Evolutionary conservation across 208 protist genomes (phyloP).

Genomic region (Acanthamoeba lugdunensis): DNA sequence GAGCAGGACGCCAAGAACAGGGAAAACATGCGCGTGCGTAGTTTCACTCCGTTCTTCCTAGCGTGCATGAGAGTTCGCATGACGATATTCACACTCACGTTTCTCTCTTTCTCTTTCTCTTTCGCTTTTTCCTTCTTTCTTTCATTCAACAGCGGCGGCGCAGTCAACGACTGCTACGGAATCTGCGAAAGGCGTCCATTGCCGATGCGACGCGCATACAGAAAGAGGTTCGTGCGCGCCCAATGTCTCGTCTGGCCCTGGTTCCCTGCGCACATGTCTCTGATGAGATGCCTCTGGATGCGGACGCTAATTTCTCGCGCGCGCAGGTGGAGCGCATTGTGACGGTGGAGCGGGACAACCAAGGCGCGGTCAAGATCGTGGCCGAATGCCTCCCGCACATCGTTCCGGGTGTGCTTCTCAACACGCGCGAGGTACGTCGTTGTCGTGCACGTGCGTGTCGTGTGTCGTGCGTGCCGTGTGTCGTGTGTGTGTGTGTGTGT

Average conservation of each 20-base stretch:
- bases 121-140: neutral
- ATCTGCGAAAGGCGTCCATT: neutral
- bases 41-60: too few species aligned
- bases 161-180: neutral
- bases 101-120: neutral
- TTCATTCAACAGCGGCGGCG: neutral
- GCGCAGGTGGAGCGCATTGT: constrained; percentile 62
- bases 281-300: neutral
- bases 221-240: neutral
- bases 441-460: neutral
- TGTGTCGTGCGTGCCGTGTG: neutral
- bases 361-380: constrained; percentile 79
- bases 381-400: constrained; percentile 83
- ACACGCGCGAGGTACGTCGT: constrained; percentile 81
- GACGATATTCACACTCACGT: neutral
- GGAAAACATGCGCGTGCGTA: neutral
- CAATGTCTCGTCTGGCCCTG: neutral
- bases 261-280: neutral
- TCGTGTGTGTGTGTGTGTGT: neutral
- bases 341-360: constrained; percentile 74
- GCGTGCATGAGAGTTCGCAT: too few species aligned
- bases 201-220: constrained; percentile 24
- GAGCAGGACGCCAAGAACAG: neutral
- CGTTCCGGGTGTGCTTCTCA: constrained; percentile 84
- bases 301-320: neutral